phyloP scores from a whole-genome alignment of 2,329 filamentous ascomycete genomes.

The Pyrenophora graminea region DNA sequence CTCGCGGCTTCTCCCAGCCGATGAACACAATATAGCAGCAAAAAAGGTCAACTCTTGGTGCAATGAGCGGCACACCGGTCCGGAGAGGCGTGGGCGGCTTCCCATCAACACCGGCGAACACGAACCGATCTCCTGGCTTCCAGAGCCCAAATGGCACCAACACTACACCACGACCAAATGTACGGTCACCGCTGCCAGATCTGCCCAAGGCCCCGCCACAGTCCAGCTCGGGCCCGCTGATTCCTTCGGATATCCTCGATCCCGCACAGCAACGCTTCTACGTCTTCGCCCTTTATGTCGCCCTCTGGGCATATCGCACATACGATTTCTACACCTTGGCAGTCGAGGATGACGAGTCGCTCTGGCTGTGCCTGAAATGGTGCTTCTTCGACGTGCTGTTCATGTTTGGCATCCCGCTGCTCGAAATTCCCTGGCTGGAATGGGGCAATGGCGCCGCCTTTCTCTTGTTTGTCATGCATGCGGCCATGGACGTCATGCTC shows the following conservation, averaged over 20 bases:
- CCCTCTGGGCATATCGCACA: conserved; percentile 78
- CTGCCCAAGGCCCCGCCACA: conserved; percentile 32
- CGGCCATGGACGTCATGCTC: conserved; percentile 76
- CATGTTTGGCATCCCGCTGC: conserved; percentile 80
- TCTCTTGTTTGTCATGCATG: conserved; percentile 71
- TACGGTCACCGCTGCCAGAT: conserved; percentile 40
- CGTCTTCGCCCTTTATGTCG: conserved; percentile 76
- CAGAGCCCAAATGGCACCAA: conserved; percentile 29
- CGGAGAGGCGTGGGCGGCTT: conserved; percentile 77
- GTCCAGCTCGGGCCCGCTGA: conserved; percentile 62
- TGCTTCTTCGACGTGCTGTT: conserved; percentile 82
- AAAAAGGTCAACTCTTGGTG: conserved; percentile 52
- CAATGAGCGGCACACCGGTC: conserved; percentile 78
- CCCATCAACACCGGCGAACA: conserved; percentile 69
- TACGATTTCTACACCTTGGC: conserved; percentile 83
- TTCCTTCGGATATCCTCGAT: conserved; percentile 81
- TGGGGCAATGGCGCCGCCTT: conserved; percentile 77
- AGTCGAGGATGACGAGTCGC: conserved; percentile 83
- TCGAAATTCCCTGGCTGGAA: conserved; percentile 96
- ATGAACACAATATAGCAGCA: conserved; percentile 25
- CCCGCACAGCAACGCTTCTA: conserved; percentile 90
- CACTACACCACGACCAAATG: conserved; percentile 39
- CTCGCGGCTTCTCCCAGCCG: conserved; percentile 4
- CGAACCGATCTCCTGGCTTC: conserved; percentile 39
- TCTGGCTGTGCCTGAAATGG: conserved; percentile 94